A percentile compares a stretch with the other conserved stretches of the same genome.
These are phyloP conservation scores for Pinus taeda DNA, from an alignment of 75 land plant genomes.

Conservation along the genomic window DNA sequence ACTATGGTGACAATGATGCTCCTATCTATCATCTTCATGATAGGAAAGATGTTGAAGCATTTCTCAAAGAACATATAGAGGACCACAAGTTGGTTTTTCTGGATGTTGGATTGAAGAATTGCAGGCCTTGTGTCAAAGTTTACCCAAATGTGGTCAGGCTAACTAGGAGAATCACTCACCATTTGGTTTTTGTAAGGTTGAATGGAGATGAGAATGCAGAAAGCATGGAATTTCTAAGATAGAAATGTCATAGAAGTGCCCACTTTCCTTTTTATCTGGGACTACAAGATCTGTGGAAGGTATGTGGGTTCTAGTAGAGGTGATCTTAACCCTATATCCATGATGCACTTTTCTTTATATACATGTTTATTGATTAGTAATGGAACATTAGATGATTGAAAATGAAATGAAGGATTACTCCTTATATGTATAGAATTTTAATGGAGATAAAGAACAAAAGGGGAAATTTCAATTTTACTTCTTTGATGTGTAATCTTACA, in stretches of 20 bases:
- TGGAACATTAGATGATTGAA: too few relatives aligned
- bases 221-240: slow-evolving; percentile 71
- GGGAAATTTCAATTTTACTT: too few relatives aligned
- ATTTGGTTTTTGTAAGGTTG: slow-evolving; percentile 84
- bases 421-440: too few relatives aligned
- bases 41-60: slow-evolving; percentile 57
- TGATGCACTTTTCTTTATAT: too few relatives aligned
- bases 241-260: slow-evolving; percentile 85
- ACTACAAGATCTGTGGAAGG: slow-evolving; percentile 55
- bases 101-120: slow-evolving; percentile 96
- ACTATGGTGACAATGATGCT: slow-evolving; percentile 85
- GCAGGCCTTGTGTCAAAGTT: slow-evolving; percentile 97
- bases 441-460: too few relatives aligned
- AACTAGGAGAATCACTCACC: slow-evolving; percentile 70
- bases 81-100: slow-evolving; percentile 78
- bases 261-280: slow-evolving; percentile 84
- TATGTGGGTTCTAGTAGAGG: too few relatives aligned
- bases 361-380: too few relatives aligned
- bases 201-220: slow-evolving; percentile 96
- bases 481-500: too few relatives aligned
- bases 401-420: too few relatives aligned
- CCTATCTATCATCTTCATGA: slow-evolving; percentile 74
- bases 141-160: slow-evolving; percentile 93
- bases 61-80: slow-evolving; percentile 49
- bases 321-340: too few relatives aligned